These are phyloP conservation scores for Penicillium angulare DNA, from an alignment of 495 filamentous ascomycete genomes.

Conservation along the genomic window DNA sequence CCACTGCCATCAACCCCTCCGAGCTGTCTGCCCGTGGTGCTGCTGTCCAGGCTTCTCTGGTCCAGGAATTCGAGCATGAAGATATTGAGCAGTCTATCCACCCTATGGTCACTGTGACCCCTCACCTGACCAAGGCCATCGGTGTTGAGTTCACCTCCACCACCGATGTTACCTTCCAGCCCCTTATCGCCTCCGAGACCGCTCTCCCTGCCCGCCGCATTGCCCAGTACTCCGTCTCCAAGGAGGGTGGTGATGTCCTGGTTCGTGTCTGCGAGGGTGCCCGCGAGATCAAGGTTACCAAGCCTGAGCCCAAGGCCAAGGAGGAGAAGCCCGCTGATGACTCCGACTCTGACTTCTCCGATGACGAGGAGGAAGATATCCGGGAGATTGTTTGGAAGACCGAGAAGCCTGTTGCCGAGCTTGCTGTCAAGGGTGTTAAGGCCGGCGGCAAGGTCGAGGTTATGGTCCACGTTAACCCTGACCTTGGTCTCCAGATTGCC, in stretches of 20 bases:
- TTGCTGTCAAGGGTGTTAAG: constrained; percentile 75
- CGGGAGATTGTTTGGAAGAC: constrained; percentile 93
- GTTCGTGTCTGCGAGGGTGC: constrained; percentile 83
- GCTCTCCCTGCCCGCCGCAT: constrained; percentile 85
- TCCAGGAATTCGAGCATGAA: constrained; percentile 86
- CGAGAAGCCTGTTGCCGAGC: constrained; percentile 80
- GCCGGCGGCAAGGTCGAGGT: constrained; percentile 91
- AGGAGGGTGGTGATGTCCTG: constrained; percentile 80
- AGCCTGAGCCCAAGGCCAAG: constrained; percentile 74
- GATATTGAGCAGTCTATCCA: constrained; percentile 96
- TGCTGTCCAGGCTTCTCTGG: constrained; percentile 89
- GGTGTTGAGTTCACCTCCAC: constrained; percentile 75
- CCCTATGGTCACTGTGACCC: constrained; percentile 89
- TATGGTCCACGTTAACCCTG: constrained; percentile 77
- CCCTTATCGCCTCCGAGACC: constrained; percentile 79
- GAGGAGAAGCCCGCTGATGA: constrained; percentile 59
- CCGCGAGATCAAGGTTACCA: constrained; percentile 85
- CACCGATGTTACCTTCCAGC: constrained; percentile 64
- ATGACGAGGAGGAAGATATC: constrained; percentile 75
- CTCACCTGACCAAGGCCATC: constrained; percentile 83
- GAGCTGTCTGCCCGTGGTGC: constrained; percentile 87
- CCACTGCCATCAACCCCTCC: constrained; percentile 85
- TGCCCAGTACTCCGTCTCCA: constrained; percentile 68
- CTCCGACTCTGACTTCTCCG: constrained; percentile 64
- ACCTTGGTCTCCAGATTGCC: constrained; percentile 74